Conservation (phyloP, 768 basidiomycete genomes). For the Leccinum obscurum region DNA sequence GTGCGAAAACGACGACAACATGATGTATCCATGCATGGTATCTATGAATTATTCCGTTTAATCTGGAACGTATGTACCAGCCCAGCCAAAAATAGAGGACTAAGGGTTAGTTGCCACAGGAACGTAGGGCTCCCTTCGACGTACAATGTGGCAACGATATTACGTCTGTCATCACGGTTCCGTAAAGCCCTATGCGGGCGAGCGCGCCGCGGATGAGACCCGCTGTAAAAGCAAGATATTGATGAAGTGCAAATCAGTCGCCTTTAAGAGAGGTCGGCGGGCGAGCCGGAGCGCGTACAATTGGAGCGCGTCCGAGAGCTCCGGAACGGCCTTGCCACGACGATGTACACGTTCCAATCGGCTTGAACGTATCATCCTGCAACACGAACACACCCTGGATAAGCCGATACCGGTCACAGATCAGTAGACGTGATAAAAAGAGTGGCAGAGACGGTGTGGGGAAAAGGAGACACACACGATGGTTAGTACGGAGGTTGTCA, state of each 20-base stretch:
- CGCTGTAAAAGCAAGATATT: constrained; percentile 83
- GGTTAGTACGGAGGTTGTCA: constrained; percentile 93
- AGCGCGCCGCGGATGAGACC: constrained; percentile 87
- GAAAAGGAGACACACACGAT: constrained; percentile 58
- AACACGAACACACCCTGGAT: constrained; percentile 89
- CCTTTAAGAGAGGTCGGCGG: not conserved
- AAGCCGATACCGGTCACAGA: not conserved
- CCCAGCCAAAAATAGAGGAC: not conserved
- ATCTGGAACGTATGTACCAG: constrained; percentile 77
- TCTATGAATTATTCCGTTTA: constrained; percentile 60
- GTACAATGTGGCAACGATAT: constrained; percentile 84
- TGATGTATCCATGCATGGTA: not conserved
- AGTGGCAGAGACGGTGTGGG: not conserved
- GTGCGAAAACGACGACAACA: not conserved
- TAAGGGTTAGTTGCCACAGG: not conserved
- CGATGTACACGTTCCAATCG: constrained; percentile 69
- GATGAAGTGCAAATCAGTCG: not conserved
- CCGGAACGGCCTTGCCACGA: constrained; percentile 80
- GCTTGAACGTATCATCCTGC: constrained; percentile 89
- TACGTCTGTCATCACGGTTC: constrained; percentile 76
- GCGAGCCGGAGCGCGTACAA: constrained; percentile 48
- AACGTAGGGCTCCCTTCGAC: constrained; percentile 18
- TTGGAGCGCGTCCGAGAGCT: constrained; percentile 65
- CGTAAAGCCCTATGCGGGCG: constrained; percentile 71
- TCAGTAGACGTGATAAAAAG: not conserved